These are phyloP conservation scores for Chlamydomonas reinhardtii DNA, from an alignment of 163 green algal species.

Conservation along the genomic window DNA sequence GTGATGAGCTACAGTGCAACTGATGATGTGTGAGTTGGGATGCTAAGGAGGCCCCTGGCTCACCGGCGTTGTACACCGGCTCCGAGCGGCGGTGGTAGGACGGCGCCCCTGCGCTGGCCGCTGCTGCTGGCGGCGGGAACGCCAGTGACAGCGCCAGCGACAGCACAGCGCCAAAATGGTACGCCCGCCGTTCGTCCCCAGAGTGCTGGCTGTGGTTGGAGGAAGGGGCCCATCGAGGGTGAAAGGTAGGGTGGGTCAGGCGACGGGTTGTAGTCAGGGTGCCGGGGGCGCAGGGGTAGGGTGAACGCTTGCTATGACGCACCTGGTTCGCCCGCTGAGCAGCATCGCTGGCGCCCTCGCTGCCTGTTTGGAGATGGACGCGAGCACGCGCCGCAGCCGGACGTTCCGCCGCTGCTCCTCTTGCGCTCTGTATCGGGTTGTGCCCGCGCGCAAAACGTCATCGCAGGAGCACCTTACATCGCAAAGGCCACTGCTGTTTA, in stretches of 20 bases:
- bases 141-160: neutral
- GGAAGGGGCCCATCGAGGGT: neutral
- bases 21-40: too few species aligned
- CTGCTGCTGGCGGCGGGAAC: neutral
- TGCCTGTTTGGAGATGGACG: neutral
- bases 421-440: neutral
- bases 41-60: too few species aligned
- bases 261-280: too few species aligned
- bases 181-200: neutral
- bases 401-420: conserved; percentile 7
- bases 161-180: conserved; percentile 15
- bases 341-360: too few species aligned
- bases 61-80: too few species aligned
- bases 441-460: too few species aligned
- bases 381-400: conserved; percentile 20
- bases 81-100: too few species aligned
- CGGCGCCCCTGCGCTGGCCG: neutral
- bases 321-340: too few species aligned
- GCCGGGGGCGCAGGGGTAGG: too few species aligned
- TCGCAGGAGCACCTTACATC: neutral
- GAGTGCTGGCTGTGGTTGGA: neutral
- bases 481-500: too few species aligned
- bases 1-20: too few species aligned
- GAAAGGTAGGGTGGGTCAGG: neutral
- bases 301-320: too few species aligned